Percentiles rank a stretch among this genome's conserved stretches.
phyloP scores from a whole-genome alignment of 2,329 filamentous ascomycete species.

The Coniochaeta ligniaria region DNA sequence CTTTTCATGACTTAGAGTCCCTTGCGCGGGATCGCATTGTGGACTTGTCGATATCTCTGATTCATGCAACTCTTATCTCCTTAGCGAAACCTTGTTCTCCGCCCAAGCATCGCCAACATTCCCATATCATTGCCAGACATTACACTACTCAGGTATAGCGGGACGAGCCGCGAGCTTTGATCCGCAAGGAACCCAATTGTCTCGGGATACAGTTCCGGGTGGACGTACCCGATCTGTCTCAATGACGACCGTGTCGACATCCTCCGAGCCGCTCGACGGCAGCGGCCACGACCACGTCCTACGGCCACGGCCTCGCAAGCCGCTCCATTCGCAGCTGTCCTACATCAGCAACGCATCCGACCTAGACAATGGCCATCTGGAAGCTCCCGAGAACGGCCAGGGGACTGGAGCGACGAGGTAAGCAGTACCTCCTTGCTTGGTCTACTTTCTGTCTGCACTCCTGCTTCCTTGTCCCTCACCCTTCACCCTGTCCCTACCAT shows the following conservation, averaged over 20 bases:
- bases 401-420: constrained; percentile 40
- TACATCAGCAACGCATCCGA: constrained; percentile 31
- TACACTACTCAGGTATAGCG: neutral
- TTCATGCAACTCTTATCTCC: neutral
- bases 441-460: too few species aligned
- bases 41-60: neutral
- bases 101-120: neutral
- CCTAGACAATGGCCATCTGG: constrained; percentile 26
- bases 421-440: constrained; percentile 4
- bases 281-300: neutral
- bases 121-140: too few species aligned
- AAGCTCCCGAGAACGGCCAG: constrained; percentile 23
- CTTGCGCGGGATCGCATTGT: neutral
- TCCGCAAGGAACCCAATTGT: neutral
- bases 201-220: neutral
- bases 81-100: neutral
- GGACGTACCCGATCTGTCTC: neutral
- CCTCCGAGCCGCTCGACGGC: neutral
- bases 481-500: neutral
- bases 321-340: constrained; percentile 38
- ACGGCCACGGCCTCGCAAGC: constrained; percentile 43
- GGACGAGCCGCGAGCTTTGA: neutral
- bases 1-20: neutral
- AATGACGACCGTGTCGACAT: neutral
- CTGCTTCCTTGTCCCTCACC: neutral